Evolutionary conservation across 78 protist genomes (phyloP), one percentile per base, ranked within the genome.

Genomic region (Isochrysis galbana): DNA sequence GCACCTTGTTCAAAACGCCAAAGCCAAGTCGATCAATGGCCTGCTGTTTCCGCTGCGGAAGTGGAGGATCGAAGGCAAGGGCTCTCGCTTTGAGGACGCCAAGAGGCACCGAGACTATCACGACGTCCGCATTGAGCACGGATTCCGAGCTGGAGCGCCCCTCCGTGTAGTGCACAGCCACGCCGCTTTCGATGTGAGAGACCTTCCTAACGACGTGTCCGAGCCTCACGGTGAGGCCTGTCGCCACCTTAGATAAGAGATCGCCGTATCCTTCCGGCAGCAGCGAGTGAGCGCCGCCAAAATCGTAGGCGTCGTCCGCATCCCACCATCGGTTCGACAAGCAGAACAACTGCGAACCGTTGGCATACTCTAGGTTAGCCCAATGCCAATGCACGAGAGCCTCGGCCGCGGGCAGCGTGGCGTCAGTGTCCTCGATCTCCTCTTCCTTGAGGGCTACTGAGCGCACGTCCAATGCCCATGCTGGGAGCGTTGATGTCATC

Each of bases 1-100:
- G 17, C 26, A 93, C 94, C 77, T 93, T 93, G 72, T 93, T 93
- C 26, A 93, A 36, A 32, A 4, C 5, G 41, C 94, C 94, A 5
- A 91, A 93, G 38, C 94, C 94, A 34, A 93, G 93, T 5, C 83
- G 44, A 23, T n/a, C 36, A 25, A 93, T 91, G 34, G 94, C 89
- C 25, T 5, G 41, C 80, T 42, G 61, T 29, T 77, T 77, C 77
- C 32, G 14, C 39, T 14, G 29, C 29, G 94, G 90, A 17, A 93
- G 39, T 38, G 82, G 74, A 22, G 94, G 94, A 32, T 61, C 36
- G 89, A 93, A 93, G 25, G 3, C 14, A 11, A 93, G 32, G 44
- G 0, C 5, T n/a, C 78, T 44, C 32, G 48, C 32, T 55, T 93
- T 38, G 38, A 93, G 93, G 48, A 93, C 89, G 70, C 94, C 93